A percentile compares a stretch with the other conserved stretches of the same genome.
phyloP scores from a whole-genome alignment of 768 basidiomycete genomes.

The Lactifluus subvellereus region DNA sequence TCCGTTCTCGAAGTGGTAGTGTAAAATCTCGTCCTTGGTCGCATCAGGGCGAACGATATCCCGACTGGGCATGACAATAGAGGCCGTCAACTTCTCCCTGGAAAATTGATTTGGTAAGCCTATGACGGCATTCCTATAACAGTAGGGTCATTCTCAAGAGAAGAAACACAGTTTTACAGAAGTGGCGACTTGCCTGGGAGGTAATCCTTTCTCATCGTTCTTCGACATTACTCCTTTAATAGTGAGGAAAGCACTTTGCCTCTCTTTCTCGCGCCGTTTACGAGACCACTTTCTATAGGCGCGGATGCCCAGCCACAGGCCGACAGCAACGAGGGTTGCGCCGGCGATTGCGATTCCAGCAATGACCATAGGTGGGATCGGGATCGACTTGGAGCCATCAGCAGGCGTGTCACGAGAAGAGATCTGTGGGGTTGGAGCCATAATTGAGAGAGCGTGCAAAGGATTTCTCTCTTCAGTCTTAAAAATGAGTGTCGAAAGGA shows the following conservation, averaged over 20 bases:
- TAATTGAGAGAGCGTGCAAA: neutral
- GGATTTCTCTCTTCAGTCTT: neutral
- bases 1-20: conserved; percentile 40
- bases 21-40: conserved; percentile 39
- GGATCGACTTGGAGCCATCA: neutral
- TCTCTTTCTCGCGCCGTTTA: conserved; percentile 34
- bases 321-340: conserved; percentile 36
- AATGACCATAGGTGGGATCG: conserved; percentile 35
- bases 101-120: conserved; percentile 33
- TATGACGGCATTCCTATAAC: conserved; percentile 2
- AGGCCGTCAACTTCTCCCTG: conserved; percentile 38
- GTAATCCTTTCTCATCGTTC: conserved; percentile 18
- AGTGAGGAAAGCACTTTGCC: conserved; percentile 42
- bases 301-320: conserved; percentile 41
- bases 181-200: neutral
- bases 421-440: conserved; percentile 17
- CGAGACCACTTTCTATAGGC: conserved; percentile 38
- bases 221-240: conserved; percentile 45
- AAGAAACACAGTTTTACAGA: too few relatives aligned
- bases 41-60: conserved; percentile 36
- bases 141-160: neutral
- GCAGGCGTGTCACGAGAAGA: conserved; percentile 1
- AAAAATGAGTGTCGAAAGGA: conserved; percentile 8
- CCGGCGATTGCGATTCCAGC: conserved; percentile 47
- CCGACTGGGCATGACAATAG: conserved; percentile 50